A percentile compares a stretch with the other conserved stretches of the same genome.
Evolutionary conservation across 345 rosid genomes (phyloP).

Genomic region (Pugionium cornutum): DNA sequence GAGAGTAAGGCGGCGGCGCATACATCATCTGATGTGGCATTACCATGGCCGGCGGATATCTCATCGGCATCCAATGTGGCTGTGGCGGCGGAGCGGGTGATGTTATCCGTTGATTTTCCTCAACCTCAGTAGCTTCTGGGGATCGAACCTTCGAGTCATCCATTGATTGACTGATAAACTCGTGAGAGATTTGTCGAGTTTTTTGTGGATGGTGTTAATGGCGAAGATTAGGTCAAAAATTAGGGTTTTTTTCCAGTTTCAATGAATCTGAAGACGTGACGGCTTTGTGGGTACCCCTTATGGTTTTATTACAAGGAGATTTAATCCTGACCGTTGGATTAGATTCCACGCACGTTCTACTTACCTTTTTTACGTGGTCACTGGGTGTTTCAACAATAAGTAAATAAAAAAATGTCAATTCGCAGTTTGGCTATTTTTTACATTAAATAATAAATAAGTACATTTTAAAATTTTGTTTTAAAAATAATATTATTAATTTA

Average conservation of each 20-base stretch:
- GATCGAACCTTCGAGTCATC: conserved; percentile 54
- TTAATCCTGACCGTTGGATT: neutral
- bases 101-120: conserved; percentile 34
- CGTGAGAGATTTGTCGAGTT: too few species aligned
- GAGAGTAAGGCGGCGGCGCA: conserved; percentile 59
- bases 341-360: neutral
- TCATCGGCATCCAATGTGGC: conserved; percentile 72
- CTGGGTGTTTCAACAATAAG: too few species aligned
- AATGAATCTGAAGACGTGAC: too few species aligned
- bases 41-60: conserved; percentile 78
- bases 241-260: neutral
- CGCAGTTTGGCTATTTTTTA: too few species aligned
- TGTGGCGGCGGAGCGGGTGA: conserved; percentile 28
- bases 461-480: too few species aligned
- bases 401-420: too few species aligned
- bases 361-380: neutral
- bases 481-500: too few species aligned
- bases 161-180: conserved; percentile 2
- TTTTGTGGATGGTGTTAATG: neutral
- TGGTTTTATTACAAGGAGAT: neutral
- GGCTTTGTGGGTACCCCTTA: too few species aligned
- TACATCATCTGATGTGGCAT: conserved; percentile 87
- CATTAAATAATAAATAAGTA: too few species aligned
- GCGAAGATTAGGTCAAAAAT: neutral
- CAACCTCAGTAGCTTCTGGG: conserved; percentile 29